Conservation (phyloP, 2,329 filamentous ascomycete genomes). For the Penicillium paneum region DNA sequence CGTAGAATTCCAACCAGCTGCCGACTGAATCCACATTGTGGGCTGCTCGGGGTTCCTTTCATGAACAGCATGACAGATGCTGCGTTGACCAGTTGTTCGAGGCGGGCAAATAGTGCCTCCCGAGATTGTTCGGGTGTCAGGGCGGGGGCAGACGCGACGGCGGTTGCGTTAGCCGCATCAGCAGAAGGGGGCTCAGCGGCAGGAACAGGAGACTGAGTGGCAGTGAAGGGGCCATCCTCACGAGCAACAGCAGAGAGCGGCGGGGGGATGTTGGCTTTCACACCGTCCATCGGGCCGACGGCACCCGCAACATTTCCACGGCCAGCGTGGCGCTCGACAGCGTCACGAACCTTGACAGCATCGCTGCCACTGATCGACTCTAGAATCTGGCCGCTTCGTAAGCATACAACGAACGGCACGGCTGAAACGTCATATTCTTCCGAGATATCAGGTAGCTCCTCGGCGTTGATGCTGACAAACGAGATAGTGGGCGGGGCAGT, state of each 20-base stretch:
- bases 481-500: conserved; percentile 64
- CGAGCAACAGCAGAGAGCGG: conserved; percentile 41
- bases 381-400: conserved; percentile 70
- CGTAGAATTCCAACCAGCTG: conserved; percentile 83
- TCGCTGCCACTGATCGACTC: conserved; percentile 89
- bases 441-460: conserved; percentile 87
- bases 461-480: conserved; percentile 90
- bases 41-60: conserved; percentile 87
- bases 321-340: conserved; percentile 78
- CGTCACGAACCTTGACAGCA: conserved; percentile 75
- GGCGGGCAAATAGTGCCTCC: conserved; percentile 78
- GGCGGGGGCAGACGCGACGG: conserved; percentile 22
- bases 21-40: conserved; percentile 89
- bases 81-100: conserved; percentile 84
- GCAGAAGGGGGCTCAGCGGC: conserved; percentile 21
- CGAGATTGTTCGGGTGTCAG: conserved; percentile 58
- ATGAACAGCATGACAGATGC: conserved; percentile 98
- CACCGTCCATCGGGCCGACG: conserved; percentile 20
- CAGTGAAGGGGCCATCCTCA: conserved; percentile 30
- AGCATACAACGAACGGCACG: conserved; percentile 85
- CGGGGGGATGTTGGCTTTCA: conserved; percentile 39
- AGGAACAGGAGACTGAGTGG: conserved; percentile 30
- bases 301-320: conserved; percentile 28
- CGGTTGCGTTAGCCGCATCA: conserved; percentile 22
- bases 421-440: conserved; percentile 92